Conservation (phyloP, 495 filamentous ascomycete species). For the Beverwykella pulmonaria region DNA sequence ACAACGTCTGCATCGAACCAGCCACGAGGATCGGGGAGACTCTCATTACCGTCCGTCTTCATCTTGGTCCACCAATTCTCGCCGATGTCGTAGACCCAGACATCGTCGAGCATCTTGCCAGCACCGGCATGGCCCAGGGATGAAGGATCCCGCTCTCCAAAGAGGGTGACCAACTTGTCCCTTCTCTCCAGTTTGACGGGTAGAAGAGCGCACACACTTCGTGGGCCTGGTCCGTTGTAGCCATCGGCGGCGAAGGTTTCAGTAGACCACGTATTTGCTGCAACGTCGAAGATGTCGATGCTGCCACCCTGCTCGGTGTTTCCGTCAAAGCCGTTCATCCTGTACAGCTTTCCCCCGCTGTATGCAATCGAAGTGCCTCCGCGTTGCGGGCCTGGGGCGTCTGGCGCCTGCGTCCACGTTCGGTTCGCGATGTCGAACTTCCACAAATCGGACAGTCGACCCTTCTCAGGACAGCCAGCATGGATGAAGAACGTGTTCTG, state of each 20-base stretch:
- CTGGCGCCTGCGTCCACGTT: slow-evolving; percentile 63
- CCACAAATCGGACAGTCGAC: slow-evolving; percentile 69
- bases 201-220: slow-evolving; percentile 55
- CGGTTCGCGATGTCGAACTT: slow-evolving; percentile 62
- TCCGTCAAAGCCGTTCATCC: slow-evolving; percentile 76
- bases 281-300: slow-evolving; percentile 59
- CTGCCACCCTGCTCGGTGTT: slow-evolving; percentile 63
- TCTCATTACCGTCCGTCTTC: slow-evolving; percentile 53
- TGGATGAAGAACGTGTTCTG: slow-evolving; percentile 66
- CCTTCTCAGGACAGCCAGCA: slow-evolving; percentile 65
- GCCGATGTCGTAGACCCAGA: slow-evolving; percentile 72
- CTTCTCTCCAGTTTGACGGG: slow-evolving; percentile 56
- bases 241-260: slow-evolving; percentile 53
- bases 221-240: slow-evolving; percentile 40
- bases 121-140: slow-evolving; percentile 64
- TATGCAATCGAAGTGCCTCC: slow-evolving; percentile 67
- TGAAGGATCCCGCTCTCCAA: slow-evolving; percentile 69
- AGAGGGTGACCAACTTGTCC: slow-evolving; percentile 63
- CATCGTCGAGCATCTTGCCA: slow-evolving; percentile 69
- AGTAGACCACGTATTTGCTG: slow-evolving; percentile 51
- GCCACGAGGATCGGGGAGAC: slow-evolving; percentile 39
- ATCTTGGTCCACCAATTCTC: slow-evolving; percentile 57
- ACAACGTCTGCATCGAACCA: slow-evolving; percentile 49
- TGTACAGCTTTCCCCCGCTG: slow-evolving; percentile 60
- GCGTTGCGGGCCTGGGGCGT: slow-evolving; percentile 62